Percentiles rank a stretch among this genome's conserved stretches.
Conservation (phyloP, 495 filamentous ascomycete genomes). For the Ascobolus immersus region DNA sequence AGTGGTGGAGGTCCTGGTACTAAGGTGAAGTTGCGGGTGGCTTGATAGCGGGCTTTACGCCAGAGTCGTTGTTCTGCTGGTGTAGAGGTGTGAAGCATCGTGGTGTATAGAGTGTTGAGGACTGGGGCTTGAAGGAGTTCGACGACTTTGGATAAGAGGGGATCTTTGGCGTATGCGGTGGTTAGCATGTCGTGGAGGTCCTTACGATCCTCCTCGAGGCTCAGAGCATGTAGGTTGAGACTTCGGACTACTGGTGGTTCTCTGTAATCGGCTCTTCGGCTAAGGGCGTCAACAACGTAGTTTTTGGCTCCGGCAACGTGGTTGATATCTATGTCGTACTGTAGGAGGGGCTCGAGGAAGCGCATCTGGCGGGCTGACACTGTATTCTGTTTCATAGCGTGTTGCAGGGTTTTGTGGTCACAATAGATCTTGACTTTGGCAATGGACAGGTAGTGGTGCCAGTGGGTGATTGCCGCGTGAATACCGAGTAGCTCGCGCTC, state of each 20-base stretch:
- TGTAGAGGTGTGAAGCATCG: too few relatives aligned
- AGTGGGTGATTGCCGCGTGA: background rate
- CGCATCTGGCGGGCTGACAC: background rate
- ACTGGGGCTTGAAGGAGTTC: too few relatives aligned
- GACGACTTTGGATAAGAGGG: too few relatives aligned
- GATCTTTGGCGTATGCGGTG: too few relatives aligned
- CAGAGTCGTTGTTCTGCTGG: background rate
- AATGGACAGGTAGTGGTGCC: background rate
- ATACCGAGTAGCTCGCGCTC: background rate
- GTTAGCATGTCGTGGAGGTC: too few relatives aligned
- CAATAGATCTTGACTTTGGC: background rate
- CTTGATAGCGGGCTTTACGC: too few relatives aligned
- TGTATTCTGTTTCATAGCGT: background rate
- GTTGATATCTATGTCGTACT: background rate
- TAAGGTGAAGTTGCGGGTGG: too few relatives aligned
- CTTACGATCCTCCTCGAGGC: too few relatives aligned
- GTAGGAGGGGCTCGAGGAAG: background rate
- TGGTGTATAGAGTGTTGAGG: too few relatives aligned
- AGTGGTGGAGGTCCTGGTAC: too few relatives aligned
- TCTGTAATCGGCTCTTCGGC: constrained; percentile 1
- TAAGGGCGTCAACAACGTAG: background rate
- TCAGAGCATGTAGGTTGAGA: background rate
- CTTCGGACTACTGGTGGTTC: background rate
- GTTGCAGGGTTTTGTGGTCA: background rate
- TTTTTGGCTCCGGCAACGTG: background rate